These are phyloP conservation scores for Candida multigemmis DNA, from an alignment of 805 yeast species.

Conservation along the genomic window DNA sequence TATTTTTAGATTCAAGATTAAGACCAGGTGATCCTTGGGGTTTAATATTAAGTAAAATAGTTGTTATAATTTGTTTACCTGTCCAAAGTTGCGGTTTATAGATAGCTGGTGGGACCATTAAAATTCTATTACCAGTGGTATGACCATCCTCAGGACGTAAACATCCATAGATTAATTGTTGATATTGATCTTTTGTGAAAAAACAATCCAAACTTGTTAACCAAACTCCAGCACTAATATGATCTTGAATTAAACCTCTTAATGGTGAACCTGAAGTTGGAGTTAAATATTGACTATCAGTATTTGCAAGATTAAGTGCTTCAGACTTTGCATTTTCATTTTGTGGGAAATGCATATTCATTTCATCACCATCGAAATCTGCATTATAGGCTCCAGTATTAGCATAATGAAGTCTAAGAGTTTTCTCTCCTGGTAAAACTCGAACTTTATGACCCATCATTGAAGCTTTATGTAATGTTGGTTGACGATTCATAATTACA, in stretches of 20 bases:
- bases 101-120: slow-evolving; percentile 85
- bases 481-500: slow-evolving; percentile 98
- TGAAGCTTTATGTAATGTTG: slow-evolving; percentile 97
- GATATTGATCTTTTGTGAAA: slow-evolving; percentile 85
- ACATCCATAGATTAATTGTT: slow-evolving; percentile 89
- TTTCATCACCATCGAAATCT: slow-evolving; percentile 98
- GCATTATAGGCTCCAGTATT: slow-evolving; percentile 99
- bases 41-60: slow-evolving; percentile 81
- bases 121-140: slow-evolving; percentile 54
- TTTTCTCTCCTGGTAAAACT: slow-evolving; percentile 95
- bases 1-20: slow-evolving; percentile 74
- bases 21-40: slow-evolving; percentile 88
- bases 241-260: slow-evolving; percentile 98
- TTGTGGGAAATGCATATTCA: slow-evolving; percentile 99
- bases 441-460: slow-evolving; percentile 99
- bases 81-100: slow-evolving; percentile 91
- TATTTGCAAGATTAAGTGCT: slow-evolving; percentile 89
- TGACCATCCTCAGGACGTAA: slow-evolving; percentile 97
- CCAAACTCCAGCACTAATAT: slow-evolving; percentile 98
- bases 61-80: slow-evolving; percentile 92
- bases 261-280: slow-evolving; percentile 98
- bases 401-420: slow-evolving; percentile 93
- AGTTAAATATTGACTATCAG: slow-evolving; percentile 94
- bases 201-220: slow-evolving; percentile 86
- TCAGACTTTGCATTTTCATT: slow-evolving; percentile 96